Percentiles rank a stretch among this genome's conserved stretches.
Conservation (phyloP, 345 rosid genomes). For the Lagerstroemia speciosa region DNA sequence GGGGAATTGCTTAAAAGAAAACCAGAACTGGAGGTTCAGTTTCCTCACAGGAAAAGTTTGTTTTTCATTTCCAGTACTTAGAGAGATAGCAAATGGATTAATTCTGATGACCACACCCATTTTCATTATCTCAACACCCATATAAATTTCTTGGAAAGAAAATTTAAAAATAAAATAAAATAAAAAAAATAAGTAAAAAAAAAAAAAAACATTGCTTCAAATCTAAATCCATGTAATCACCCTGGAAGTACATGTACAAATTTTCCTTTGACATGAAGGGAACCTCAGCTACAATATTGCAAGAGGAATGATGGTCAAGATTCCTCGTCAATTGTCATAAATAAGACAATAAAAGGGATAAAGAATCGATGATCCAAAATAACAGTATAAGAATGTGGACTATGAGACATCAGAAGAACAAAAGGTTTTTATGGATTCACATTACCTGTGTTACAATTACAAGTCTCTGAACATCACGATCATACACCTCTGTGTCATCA, state of each 20-base stretch:
- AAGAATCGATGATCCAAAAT: background rate
- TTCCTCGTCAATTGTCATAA: background rate
- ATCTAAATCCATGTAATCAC: background rate
- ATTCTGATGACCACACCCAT: too few species aligned
- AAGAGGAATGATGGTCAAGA: background rate
- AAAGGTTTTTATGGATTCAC: background rate
- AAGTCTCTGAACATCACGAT: slow-evolving; percentile 87
- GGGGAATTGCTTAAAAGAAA: too few species aligned
- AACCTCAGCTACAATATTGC: background rate
- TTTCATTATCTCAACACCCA: too few species aligned
- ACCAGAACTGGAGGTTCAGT: too few species aligned
- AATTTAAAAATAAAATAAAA: too few species aligned
- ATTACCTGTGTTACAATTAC: slow-evolving; percentile 93
- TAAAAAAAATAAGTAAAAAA: too few species aligned
- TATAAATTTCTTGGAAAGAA: background rate
- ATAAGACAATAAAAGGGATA: background rate
- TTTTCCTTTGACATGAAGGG: background rate
- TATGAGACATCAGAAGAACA: background rate
- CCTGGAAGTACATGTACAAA: background rate
- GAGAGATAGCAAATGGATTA: too few species aligned
- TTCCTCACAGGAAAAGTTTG: too few species aligned
- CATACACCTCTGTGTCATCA: slow-evolving; percentile 55
- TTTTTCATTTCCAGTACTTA: too few species aligned
- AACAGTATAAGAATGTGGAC: background rate
- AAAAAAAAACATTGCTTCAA: background rate